Evolutionary conservation across 2,329 filamentous ascomycete species (phyloP).

Genomic region (Iodosphaeria phyllophila): DNA sequence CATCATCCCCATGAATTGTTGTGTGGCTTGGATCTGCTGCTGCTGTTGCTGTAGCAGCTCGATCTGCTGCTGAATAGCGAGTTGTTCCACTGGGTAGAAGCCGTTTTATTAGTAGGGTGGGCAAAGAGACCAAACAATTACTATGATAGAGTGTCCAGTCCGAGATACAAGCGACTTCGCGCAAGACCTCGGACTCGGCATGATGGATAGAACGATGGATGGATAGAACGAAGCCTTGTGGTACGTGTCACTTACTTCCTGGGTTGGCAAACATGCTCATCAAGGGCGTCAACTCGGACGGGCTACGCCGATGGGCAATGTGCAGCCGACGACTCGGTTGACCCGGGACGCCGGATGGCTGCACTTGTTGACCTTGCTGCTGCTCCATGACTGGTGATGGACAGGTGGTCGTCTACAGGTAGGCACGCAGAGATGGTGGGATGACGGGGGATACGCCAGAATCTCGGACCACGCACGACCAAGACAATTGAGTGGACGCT

Average conservation of each 20-base stretch:
- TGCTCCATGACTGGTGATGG: slow-evolving; percentile 21
- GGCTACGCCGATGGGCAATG: slow-evolving; percentile 92
- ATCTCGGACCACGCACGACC: too few relatives aligned
- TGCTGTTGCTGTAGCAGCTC: slow-evolving; percentile 95
- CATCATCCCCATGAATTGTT: slow-evolving; percentile 94
- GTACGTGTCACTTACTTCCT: slow-evolving; percentile 33
- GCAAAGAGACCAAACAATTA: slow-evolving; percentile 6
- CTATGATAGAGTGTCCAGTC: slow-evolving; percentile 1
- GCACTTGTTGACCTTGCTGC: slow-evolving; percentile 25
- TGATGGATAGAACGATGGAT: slow-evolving; percentile 1
- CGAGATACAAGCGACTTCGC: too few relatives aligned
- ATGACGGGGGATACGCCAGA: too few relatives aligned
- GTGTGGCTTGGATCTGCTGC: slow-evolving; percentile 88
- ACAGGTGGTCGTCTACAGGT: too few relatives aligned
- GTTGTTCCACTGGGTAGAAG: slow-evolving; percentile 62
- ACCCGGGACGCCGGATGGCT: slow-evolving; percentile 42
- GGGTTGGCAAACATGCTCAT: slow-evolving; percentile 75
- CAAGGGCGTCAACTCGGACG: slow-evolving; percentile 88
- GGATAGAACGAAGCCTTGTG: slow-evolving; percentile 2
- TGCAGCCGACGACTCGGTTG: slow-evolving; percentile 79
- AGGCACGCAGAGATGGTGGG: slow-evolving; percentile 18
- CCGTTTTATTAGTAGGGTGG: slow-evolving; percentile 1
- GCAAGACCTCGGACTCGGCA: too few relatives aligned
- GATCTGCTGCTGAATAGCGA: slow-evolving; percentile 95
- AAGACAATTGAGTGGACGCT: too few relatives aligned